phyloP scores from a whole-genome alignment of 202 grass and related monocot species.

The Zoysia matrella region DNA sequence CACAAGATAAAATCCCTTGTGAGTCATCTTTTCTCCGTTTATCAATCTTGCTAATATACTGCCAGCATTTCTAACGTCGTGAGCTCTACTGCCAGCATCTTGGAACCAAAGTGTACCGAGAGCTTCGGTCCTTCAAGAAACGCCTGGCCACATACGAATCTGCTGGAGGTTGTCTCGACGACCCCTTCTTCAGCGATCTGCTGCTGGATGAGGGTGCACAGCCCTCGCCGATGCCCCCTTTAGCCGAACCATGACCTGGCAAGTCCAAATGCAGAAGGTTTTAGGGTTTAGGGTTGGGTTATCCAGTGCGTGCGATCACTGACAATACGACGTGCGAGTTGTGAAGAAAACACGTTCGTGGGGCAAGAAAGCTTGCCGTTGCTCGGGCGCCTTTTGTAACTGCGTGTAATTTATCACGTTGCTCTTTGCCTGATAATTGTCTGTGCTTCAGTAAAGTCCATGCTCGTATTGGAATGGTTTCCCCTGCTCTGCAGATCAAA shows the following conservation, averaged over 20 bases:
- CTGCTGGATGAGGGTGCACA: slow-evolving; percentile 32
- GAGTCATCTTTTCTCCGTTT: slow-evolving; percentile 38
- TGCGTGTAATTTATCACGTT: slow-evolving; percentile 2
- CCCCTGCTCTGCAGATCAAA: background rate
- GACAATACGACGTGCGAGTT: background rate
- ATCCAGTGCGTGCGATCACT: no score
- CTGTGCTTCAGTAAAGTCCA: background rate
- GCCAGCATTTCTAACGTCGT: slow-evolving; percentile 18
- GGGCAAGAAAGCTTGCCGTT: slow-evolving; percentile 39
- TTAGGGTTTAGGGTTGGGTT: background rate
- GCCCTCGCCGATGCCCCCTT: slow-evolving; percentile 1
- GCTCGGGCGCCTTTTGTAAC: slow-evolving; percentile 3
- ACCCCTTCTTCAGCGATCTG: slow-evolving; percentile 72
- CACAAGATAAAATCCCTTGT: slow-evolving; percentile 70
- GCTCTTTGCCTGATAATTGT: background rate
- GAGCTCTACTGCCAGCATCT: slow-evolving; percentile 43
- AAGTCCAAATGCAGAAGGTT: background rate
- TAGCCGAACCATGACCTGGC: background rate
- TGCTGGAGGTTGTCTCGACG: slow-evolving; percentile 65
- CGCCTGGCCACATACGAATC: slow-evolving; percentile 64
- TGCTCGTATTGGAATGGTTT: background rate
- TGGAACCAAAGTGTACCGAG: slow-evolving; percentile 63
- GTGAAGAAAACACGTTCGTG: background rate
- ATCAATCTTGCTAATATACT: background rate
- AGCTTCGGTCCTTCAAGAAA: slow-evolving; percentile 84